Evolutionary conservation across 768 basidiomycete species (phyloP), one percentile per base, ranked within the genome.

Genomic region (Kwoniella sp.): DNA sequence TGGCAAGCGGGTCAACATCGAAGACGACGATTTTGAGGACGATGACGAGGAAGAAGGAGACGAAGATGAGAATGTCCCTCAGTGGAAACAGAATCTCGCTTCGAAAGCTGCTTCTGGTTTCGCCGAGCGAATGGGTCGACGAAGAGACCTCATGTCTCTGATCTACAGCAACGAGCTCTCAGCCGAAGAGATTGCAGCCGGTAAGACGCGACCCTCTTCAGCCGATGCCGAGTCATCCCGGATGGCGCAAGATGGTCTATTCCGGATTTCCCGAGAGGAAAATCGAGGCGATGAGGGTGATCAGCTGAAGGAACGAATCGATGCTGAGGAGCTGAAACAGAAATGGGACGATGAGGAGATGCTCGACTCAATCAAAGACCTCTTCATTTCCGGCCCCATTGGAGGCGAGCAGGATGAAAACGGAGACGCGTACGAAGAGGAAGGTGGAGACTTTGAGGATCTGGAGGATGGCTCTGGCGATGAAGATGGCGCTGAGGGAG

Each of bases 261-360:
- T 93, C 83, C 84, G 81, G 15, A 81, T 89, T 68, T 50, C 52
- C 17, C 49, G 24, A 1, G 74, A 57, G 12, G 72, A 67, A 26
- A 70, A 73, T 13, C 74, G 67, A 37, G 69, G 57, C 19, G 74
- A 78, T 29, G 77, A 75, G 26, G 72, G 71, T 22, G 93, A 95
- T 77, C 85, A 84, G 76, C 84, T 87, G 8, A 94, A 93, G 78
- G 87, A 85, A 55, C 71, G 70, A 0, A 55, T 87, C n/a, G 77
- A 83, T 47, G 69, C 70, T 1, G 85, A 86, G 25, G 82, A 82
- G 8, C 56, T 77, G 49, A 78, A 90, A 62, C 85, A 83, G 64
- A 85, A 86, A 70, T 97, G 93, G 94, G 87, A 89, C 62, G 87
- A 90, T 65, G 90, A 94, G 66, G 87, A 85, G 24, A 84, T 90